phyloP scores from a whole-genome alignment of 306 rosid species.

The Gastrolobium villosum region DNA sequence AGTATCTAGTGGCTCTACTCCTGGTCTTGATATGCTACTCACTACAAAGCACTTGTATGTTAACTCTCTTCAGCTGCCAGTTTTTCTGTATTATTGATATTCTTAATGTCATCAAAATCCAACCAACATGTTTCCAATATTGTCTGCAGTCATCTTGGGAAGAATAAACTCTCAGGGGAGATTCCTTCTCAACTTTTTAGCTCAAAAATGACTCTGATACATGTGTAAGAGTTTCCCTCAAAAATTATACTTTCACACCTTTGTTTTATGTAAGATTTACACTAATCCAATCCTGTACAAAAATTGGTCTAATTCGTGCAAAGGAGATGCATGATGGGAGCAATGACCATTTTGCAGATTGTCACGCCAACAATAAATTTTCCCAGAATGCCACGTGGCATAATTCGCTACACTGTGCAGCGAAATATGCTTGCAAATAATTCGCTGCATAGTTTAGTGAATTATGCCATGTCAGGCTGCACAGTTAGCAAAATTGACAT shows the following conservation, averaged over 20 bases:
- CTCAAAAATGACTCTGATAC: constrained; percentile 58
- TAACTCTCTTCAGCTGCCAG: constrained; percentile 19
- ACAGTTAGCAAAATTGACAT: too few species aligned
- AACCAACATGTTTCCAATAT: constrained; percentile 18
- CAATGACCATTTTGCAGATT: too few species aligned
- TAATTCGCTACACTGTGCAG: too few species aligned
- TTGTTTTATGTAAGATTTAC: background rate
- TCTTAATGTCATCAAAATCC: background rate
- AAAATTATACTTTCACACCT: background rate
- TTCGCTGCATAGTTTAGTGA: too few species aligned
- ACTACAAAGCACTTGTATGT: constrained; percentile 46
- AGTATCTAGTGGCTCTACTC: constrained; percentile 37
- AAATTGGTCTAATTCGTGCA: background rate
- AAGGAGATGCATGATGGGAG: background rate
- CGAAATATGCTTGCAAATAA: too few species aligned
- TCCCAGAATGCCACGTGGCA: too few species aligned
- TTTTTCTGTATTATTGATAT: constrained; percentile 11
- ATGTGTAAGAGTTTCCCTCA: constrained; percentile 58
- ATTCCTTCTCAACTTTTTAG: constrained; percentile 58
- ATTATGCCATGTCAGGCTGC: too few species aligned
- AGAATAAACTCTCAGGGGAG: constrained; percentile 54
- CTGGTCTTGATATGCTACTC: constrained; percentile 52
- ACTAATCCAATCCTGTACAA: background rate
- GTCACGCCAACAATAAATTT: too few species aligned
- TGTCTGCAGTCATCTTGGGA: constrained; percentile 63